These are phyloP conservation scores for Scalesia atractyloides DNA, from an alignment of 129 eudicot genomes.

Conservation along the genomic window DNA sequence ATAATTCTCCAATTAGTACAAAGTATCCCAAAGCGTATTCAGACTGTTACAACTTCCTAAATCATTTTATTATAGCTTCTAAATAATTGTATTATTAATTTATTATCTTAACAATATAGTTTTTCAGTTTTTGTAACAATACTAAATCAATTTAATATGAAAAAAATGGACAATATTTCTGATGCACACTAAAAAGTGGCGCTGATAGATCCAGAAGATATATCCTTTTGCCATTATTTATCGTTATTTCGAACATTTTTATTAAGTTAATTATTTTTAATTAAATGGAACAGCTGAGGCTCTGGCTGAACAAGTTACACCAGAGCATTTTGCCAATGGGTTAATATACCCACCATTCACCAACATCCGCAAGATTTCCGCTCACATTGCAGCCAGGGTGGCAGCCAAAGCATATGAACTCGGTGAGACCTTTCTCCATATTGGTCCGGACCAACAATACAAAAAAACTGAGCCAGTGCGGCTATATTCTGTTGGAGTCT, in stretches of 20 bases:
- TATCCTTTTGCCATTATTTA: not conserved
- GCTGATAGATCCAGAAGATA: not conserved
- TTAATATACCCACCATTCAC: slow-evolving; percentile 82
- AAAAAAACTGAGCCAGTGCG: not conserved
- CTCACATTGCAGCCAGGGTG: slow-evolving; percentile 46
- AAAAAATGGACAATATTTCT: not conserved
- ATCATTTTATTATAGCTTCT: not conserved
- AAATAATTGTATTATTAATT: not conserved
- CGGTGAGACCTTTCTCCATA: slow-evolving; percentile 28
- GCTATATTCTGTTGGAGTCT: not conserved
- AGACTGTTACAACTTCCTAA: not conserved
- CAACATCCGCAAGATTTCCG: slow-evolving; percentile 63
- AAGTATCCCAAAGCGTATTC: not conserved
- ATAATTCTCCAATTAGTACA: not conserved
- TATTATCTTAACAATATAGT: not conserved
- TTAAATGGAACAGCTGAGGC: slow-evolving; percentile 74
- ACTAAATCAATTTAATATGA: not conserved
- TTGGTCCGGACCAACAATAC: not conserved
- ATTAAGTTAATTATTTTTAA: not conserved
- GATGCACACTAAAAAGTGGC: not conserved
- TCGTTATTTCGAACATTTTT: not conserved
- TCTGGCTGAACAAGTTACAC: slow-evolving; percentile 73
- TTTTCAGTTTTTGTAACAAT: not conserved
- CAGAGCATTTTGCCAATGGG: slow-evolving; percentile 79
- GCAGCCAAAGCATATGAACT: slow-evolving; percentile 48